Evolutionary conservation across 2,329 filamentous ascomycete genomes (phyloP).

Genomic region (Tolypocladium ovalisporum): DNA sequence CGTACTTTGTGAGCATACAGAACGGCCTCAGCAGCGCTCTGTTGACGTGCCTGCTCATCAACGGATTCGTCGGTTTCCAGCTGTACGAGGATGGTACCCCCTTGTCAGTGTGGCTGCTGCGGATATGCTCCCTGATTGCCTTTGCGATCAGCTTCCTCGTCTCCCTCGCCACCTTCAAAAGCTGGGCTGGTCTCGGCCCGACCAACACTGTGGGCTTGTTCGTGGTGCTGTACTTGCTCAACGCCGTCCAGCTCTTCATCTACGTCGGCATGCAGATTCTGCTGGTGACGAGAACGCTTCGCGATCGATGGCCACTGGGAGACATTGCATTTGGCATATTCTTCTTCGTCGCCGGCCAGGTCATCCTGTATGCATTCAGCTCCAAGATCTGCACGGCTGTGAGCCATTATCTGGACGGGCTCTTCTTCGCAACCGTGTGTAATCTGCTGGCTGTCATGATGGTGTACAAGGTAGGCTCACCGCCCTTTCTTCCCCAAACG

Average conservation of each 20-base stretch:
- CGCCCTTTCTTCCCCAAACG: neutral
- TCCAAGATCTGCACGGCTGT: constrained; percentile 71
- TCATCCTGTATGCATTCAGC: constrained; percentile 85
- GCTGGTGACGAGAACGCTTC: constrained; percentile 77
- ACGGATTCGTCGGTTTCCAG: constrained; percentile 97
- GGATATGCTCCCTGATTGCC: constrained; percentile 65
- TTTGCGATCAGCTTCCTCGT: constrained; percentile 83
- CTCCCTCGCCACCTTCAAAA: constrained; percentile 84
- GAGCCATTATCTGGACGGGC: constrained; percentile 85
- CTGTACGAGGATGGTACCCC: constrained; percentile 95
- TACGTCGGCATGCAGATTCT: constrained; percentile 84
- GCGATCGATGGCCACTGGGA: constrained; percentile 90
- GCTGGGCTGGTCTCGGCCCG: constrained; percentile 76
- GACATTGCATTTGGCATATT: constrained; percentile 84
- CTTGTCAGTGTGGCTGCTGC: constrained; percentile 85
- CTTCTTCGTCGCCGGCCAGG: constrained; percentile 86
- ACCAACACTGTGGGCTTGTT: constrained; percentile 84
- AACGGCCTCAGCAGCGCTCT: constrained; percentile 76
- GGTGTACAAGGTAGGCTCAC: constrained; percentile 77
- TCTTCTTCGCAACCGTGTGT: constrained; percentile 90
- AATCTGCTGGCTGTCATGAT: constrained; percentile 97
- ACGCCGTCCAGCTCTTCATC: constrained; percentile 73
- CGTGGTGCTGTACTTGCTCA: constrained; percentile 83
- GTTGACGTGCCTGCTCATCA: constrained; percentile 83
- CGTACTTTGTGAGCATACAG: constrained; percentile 86